These are phyloP conservation scores for Phytophthora niederhauseri DNA, from an alignment of 352 stramenopile species.

Conservation along the genomic window DNA sequence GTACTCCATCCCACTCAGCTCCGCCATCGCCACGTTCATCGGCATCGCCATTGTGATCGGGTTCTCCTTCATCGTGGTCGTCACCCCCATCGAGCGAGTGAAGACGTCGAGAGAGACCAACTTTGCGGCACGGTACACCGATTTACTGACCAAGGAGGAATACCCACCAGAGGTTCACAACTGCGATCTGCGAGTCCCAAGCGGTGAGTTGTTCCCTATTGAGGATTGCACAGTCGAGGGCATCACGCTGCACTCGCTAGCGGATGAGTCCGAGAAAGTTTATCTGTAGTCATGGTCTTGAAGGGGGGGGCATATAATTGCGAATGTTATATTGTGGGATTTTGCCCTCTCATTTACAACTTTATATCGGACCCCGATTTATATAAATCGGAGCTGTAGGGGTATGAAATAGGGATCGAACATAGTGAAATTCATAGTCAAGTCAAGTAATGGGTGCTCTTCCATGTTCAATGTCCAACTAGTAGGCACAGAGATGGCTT, in stretches of 20 bases:
- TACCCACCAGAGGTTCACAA: constrained; percentile 48
- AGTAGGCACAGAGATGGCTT: too few species aligned
- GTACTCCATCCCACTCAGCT: constrained; percentile 47
- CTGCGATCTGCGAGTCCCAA: constrained; percentile 30
- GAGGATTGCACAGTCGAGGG: constrained; percentile 53
- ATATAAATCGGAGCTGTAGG: too few species aligned
- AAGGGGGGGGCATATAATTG: too few species aligned
- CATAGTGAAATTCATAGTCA: too few species aligned
- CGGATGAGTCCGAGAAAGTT: constrained; percentile 25
- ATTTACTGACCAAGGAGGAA: constrained; percentile 42
- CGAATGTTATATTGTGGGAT: too few species aligned
- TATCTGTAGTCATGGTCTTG: constrained; percentile 9
- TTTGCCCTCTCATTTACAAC: too few species aligned
- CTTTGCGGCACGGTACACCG: constrained; percentile 37
- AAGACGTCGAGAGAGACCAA: constrained; percentile 35
- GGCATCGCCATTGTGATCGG: constrained; percentile 43
- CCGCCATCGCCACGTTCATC: constrained; percentile 48
- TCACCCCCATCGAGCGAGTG: constrained; percentile 42
- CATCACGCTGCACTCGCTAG: constrained; percentile 36
- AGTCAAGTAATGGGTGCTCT: too few species aligned
- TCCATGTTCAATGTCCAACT: too few species aligned
- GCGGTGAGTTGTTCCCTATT: constrained; percentile 32
- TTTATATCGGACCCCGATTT: too few species aligned
- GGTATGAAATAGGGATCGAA: too few species aligned
- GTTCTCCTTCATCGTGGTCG: constrained; percentile 31